These are phyloP conservation scores for Trichoderma simmonsii DNA, from an alignment of 2,329 filamentous ascomycete species.

Conservation along the genomic window DNA sequence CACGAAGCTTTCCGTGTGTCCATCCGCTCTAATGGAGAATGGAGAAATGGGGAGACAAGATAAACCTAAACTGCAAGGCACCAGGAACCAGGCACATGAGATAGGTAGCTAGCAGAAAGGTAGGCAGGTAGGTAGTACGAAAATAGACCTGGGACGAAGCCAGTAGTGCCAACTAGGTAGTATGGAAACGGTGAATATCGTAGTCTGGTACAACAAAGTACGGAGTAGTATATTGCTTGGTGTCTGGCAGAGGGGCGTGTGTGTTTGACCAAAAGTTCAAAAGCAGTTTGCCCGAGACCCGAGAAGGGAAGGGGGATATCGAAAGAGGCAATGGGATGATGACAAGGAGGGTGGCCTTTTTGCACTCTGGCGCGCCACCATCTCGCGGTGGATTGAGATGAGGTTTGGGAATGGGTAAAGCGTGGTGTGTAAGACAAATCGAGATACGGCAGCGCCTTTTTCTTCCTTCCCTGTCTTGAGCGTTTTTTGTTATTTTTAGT, in stretches of 20 bases:
- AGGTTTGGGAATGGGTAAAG: neutral
- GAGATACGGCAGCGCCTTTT: neutral
- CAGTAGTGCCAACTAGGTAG: neutral
- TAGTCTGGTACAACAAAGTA: neutral
- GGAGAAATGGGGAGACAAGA: neutral
- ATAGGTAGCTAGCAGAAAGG: neutral
- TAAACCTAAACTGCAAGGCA: constrained; percentile 2
- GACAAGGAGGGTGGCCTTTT: constrained; percentile 2
- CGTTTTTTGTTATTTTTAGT: neutral
- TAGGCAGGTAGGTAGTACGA: neutral
- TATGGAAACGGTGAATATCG: neutral
- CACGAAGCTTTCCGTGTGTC: neutral
- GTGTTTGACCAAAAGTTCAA: neutral
- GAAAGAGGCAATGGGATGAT: constrained; percentile 7
- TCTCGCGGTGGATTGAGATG: neutral
- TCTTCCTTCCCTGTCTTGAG: neutral
- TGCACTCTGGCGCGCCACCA: neutral
- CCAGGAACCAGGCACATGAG: constrained; percentile 6
- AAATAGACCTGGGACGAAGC: neutral
- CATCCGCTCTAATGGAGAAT: neutral
- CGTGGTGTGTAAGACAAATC: neutral
- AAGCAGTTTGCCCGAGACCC: neutral
- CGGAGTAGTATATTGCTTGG: neutral
- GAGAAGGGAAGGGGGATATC: neutral
- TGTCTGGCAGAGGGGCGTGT: neutral